phyloP scores from a whole-genome alignment of 2,329 filamentous ascomycete genomes.

The Aspergillus sergii region DNA sequence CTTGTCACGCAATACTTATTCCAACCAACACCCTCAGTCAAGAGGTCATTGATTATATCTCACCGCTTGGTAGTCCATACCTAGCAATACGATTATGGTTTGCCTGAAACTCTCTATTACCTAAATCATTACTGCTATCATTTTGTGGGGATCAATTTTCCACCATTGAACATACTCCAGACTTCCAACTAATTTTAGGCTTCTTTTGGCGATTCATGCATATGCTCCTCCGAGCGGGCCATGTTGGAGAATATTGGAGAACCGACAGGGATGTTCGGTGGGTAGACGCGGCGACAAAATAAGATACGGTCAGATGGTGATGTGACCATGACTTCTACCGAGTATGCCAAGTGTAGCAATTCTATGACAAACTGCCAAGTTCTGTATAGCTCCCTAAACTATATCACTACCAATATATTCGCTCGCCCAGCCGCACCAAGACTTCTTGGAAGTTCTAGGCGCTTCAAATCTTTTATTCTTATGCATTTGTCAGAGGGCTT shows the following conservation, averaged over 20 bases:
- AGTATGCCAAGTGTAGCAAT: neutral
- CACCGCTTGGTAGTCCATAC: neutral
- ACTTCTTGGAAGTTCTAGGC: constrained; percentile 5
- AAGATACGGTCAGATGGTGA: neutral
- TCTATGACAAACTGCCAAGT: constrained; percentile 2
- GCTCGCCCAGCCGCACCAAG: neutral
- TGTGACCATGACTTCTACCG: neutral
- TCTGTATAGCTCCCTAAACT: neutral
- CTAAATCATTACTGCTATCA: neutral
- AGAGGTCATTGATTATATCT: neutral
- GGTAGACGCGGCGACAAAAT: neutral
- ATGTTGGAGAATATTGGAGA: neutral
- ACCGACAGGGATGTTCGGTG: neutral
- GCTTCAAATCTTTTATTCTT: neutral
- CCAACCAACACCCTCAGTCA: neutral
- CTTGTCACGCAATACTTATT: neutral
- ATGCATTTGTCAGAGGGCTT: constrained; percentile 3
- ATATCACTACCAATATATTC: neutral
- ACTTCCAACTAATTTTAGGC: neutral
- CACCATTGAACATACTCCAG: neutral
- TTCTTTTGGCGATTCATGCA: neutral
- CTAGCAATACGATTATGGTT: neutral
- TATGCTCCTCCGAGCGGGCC: neutral
- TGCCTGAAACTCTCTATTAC: neutral
- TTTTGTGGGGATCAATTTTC: constrained; percentile 5